These are phyloP conservation scores for Melaleuca quinquenervia DNA, from an alignment of 345 rosid species.

Conservation along the genomic window DNA sequence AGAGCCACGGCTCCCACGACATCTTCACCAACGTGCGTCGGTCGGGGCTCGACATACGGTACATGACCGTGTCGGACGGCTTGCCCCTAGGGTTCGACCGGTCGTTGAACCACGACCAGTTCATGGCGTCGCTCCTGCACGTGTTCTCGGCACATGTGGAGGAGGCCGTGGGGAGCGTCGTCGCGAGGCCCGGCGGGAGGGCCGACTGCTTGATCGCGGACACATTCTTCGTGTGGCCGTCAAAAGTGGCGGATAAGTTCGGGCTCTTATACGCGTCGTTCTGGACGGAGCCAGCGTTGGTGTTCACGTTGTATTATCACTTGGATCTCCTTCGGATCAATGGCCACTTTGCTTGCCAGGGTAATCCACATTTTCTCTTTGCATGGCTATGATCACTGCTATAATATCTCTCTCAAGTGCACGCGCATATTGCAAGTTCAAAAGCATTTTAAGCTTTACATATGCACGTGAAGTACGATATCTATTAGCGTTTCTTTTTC, in stretches of 20 bases:
- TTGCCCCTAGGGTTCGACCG: constrained; percentile 47
- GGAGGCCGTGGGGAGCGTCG: constrained; percentile 16
- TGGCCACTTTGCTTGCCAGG: constrained; percentile 44
- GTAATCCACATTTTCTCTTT: constrained; percentile 2
- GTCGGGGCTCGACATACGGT: constrained; percentile 36
- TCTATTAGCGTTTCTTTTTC: background rate
- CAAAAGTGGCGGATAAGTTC: constrained; percentile 36
- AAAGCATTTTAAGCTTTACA: background rate
- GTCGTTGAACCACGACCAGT: constrained; percentile 48
- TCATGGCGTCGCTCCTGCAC: constrained; percentile 38
- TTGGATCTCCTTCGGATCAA: constrained; percentile 37
- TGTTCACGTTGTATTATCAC: constrained; percentile 41
- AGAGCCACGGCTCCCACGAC: constrained; percentile 4
- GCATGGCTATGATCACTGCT: background rate
- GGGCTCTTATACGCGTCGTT: constrained; percentile 41
- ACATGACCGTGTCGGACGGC: constrained; percentile 44
- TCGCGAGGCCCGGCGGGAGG: constrained; percentile 6
- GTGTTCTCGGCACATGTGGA: constrained; percentile 48
- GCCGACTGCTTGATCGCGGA: constrained; percentile 49
- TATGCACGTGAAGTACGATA: too few species aligned
- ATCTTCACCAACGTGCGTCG: constrained; percentile 22
- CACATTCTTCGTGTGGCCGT: constrained; percentile 55
- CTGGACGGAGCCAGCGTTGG: constrained; percentile 66
- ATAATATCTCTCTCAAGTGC: background rate
- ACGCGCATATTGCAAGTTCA: background rate